A percentile compares a stretch with the other conserved stretches of the same genome.
Evolutionary conservation across 352 stramenopile species (phyloP).

Genomic region (Globisporangium parvum): DNA sequence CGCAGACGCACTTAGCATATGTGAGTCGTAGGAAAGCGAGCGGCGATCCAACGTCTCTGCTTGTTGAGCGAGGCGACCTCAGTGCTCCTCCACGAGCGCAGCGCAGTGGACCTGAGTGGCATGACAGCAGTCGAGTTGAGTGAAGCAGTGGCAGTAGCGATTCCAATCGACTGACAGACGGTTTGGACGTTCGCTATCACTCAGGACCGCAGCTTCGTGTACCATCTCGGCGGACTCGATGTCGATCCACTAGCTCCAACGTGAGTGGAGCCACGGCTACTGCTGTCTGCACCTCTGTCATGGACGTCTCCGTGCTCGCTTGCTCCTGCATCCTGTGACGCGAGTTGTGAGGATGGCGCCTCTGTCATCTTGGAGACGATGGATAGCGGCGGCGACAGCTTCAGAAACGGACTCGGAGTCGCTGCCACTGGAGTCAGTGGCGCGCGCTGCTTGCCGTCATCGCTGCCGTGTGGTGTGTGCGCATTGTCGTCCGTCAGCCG

Average conservation of each 20-base stretch:
- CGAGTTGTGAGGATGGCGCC: constrained; percentile 13
- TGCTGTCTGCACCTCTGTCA: no score
- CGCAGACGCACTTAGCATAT: no score
- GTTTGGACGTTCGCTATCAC: not conserved
- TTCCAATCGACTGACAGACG: no score
- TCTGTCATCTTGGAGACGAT: constrained; percentile 42
- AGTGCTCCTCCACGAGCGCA: no score
- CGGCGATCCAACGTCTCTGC: no score
- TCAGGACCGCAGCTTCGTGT: constrained; percentile 48
- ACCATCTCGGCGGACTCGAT: constrained; percentile 43
- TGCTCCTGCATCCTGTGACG: no score
- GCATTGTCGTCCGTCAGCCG: not conserved
- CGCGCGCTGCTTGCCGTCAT: not conserved
- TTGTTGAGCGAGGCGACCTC: no score
- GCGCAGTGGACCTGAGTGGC: no score
- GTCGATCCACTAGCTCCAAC: not conserved
- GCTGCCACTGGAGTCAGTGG: not conserved
- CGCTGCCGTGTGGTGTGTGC: not conserved
- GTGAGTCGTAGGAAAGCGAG: no score
- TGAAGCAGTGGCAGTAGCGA: no score
- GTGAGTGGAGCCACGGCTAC: not conserved
- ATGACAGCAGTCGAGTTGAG: no score
- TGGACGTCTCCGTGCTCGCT: no score
- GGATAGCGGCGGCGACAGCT: constrained; percentile 26
- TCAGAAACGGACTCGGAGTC: constrained; percentile 15